Conservation (phyloP, 805 yeast genomes). For the Saccharomycopsis javanensis region DNA sequence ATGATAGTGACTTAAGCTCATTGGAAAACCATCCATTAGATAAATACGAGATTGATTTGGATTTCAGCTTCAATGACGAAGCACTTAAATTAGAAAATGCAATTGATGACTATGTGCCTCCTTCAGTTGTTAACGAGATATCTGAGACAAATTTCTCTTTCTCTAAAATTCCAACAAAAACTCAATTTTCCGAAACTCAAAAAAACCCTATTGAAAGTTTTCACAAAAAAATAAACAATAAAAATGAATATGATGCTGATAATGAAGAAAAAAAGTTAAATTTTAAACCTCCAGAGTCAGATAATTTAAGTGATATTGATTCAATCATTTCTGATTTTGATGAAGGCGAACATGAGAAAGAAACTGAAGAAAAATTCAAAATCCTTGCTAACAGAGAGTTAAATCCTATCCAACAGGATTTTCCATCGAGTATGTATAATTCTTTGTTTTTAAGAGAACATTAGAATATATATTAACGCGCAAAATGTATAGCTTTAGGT, state of each 20-base stretch:
- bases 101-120: neutral
- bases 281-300: neutral
- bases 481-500: neutral
- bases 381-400: neutral
- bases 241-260: neutral
- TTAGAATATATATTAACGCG: neutral
- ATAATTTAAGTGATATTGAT: neutral
- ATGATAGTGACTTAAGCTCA: neutral
- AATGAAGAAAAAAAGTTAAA: neutral
- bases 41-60: neutral
- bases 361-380: neutral
- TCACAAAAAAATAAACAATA: no score
- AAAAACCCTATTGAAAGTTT: neutral
- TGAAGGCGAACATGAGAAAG: neutral
- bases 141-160: neutral
- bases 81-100: neutral
- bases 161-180: neutral
- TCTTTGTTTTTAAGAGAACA: neutral
- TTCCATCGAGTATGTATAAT: neutral
- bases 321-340: neutral
- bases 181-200: neutral
- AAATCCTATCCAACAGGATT: neutral
- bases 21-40: neutral
- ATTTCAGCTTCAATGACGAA: neutral
- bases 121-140: neutral